phyloP scores from a whole-genome alignment of 202 grass and related monocot species.

The Bolboschoenoplectus hybrid region DNA sequence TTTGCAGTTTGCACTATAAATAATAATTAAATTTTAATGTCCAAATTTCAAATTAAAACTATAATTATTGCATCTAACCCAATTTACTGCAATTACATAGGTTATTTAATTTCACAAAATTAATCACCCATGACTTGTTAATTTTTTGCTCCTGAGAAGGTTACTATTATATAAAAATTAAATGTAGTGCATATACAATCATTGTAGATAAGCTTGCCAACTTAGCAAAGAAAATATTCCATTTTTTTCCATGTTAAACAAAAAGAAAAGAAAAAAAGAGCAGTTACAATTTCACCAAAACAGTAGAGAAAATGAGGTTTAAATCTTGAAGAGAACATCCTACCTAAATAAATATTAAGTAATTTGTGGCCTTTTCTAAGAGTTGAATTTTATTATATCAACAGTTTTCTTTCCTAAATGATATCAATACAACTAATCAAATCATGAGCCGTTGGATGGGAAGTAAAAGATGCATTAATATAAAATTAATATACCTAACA shows the following conservation, averaged over 20 bases:
- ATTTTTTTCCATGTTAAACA: background rate
- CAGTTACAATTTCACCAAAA: background rate
- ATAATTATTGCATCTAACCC: no score
- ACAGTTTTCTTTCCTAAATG: background rate
- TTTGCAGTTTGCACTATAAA: no score
- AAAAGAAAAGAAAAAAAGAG: background rate
- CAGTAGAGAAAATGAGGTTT: background rate
- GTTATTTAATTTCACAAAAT: no score
- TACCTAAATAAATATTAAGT: background rate
- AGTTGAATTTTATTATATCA: background rate
- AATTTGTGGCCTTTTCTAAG: background rate
- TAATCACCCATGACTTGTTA: no score
- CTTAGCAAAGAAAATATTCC: background rate
- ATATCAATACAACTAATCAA: background rate
- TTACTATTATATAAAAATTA: no score
- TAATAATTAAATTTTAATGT: no score
- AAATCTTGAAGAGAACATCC: constrained; percentile 1
- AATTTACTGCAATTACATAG: no score
- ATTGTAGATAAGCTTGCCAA: background rate
- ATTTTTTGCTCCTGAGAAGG: no score
- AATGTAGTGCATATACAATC: background rate
- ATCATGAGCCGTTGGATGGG: background rate
- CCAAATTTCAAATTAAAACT: no score
- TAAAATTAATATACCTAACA: constrained; percentile 4
- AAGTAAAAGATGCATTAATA: background rate